Evolutionary conservation across 106 monocot genomes (phyloP), one percentile per base, ranked within the genome.

Genomic region (Chionographis japonica): DNA sequence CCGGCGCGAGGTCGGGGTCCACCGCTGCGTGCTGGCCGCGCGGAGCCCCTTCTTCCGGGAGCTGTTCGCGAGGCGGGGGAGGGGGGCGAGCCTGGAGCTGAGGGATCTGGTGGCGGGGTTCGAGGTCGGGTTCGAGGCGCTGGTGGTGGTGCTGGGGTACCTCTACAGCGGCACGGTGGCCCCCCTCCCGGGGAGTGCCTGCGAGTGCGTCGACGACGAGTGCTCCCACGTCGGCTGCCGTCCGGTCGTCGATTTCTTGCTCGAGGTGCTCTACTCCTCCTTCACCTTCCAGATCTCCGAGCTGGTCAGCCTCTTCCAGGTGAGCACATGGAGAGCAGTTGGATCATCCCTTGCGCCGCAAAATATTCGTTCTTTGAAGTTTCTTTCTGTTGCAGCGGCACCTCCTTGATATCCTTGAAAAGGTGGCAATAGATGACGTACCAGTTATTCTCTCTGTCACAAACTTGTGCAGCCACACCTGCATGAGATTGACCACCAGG

Each of bases 241-340:
- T 3, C 94, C 90, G 38, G 88, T 77, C 3, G 79, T 91, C n/a
- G 79, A 83, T 53, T 94, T 94, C 66, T 66, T 81, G 78, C 58
- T 77, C 38, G 69, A 91, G 64, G 83, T 86, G 50, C 80, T 94
- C 60, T 91, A 67, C 40, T 65, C 80, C 51, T 73, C 85, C 18
- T 83, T 55, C 65, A 58, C 52, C 51, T 94, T 94, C 70, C 70
- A 88, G 73, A 77, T 91, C 56, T 12, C 72, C 17, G 94, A 94
- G 79, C 81, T 94, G 16, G 88, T 85, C 58, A 88, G 59, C 59
- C 70, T 94, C 55, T 94, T 87, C 60, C 88, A 91, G 90, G 94
- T 94, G n/a, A 63, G 57, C 19, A 12, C 42, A 42, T 4, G 14
- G 12, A 40, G 16, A 35, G 14, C 35, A 10, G 51, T 71, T 27